Conservation (phyloP, 495 filamentous ascomycete species). For the Penicillium pulvis region DNA sequence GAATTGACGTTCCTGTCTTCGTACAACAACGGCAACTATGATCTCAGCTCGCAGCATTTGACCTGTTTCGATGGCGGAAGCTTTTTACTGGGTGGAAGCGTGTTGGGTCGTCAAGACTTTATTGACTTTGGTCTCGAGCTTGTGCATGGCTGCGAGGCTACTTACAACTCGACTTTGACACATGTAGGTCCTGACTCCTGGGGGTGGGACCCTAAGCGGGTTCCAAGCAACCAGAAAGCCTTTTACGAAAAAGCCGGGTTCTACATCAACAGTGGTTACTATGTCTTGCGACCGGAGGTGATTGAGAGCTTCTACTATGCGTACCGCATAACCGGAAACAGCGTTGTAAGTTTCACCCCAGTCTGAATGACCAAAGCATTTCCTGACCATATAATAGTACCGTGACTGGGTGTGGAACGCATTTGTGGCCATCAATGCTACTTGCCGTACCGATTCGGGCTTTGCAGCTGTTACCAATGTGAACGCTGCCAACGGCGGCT, state of each 20-base stretch:
- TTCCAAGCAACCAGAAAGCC: constrained; percentile 48
- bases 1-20: constrained; percentile 76
- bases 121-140: constrained; percentile 75
- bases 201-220: constrained; percentile 59
- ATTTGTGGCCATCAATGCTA: constrained; percentile 69
- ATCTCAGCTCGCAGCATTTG: constrained; percentile 62
- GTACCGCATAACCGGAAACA: constrained; percentile 72
- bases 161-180: constrained; percentile 68
- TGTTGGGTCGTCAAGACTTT: constrained; percentile 63
- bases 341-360: constrained; percentile 32
- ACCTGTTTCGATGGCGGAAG: constrained; percentile 87
- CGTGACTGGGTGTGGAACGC: constrained; percentile 86
- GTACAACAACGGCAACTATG: constrained; percentile 55
- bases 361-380: background rate
- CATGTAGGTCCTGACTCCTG: constrained; percentile 81
- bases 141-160: constrained; percentile 72
- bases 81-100: constrained; percentile 81
- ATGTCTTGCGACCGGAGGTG: constrained; percentile 80
- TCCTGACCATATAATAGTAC: constrained; percentile 53
- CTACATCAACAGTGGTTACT: constrained; percentile 64
- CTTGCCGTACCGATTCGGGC: constrained; percentile 63
- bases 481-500: constrained; percentile 62
- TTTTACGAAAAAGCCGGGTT: constrained; percentile 72
- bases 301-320: constrained; percentile 90
- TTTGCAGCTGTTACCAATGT: constrained; percentile 69